Evolutionary conservation across 2,329 filamentous ascomycete genomes (phyloP), one percentile per base, ranked within the genome.

Genomic region (Claviceps sp.): DNA sequence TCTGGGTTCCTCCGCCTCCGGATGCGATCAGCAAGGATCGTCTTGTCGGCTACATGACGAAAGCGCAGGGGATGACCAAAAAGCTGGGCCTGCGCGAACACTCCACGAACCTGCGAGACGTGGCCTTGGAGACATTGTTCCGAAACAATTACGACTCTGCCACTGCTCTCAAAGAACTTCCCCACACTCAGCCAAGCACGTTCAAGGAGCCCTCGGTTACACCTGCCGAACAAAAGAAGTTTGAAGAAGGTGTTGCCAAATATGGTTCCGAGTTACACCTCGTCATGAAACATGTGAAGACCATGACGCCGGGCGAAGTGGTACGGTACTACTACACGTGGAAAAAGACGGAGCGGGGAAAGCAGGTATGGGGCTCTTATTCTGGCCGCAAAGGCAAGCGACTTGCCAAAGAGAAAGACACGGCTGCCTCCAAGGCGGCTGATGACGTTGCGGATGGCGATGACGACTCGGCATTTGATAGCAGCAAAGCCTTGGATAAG

Each of bases 321-420:
- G 88, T 95, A 26, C 86, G 93, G 3, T 94, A 86, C 64, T 98
- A 97, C 68, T 98, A 98, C 65, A 87, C 87, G 58, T 98, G 93
- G 93, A 98, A 98, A 71, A 97, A 97, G 69, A 88, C 88, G 0
- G 78, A 85, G 2, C 82, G 84, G 54, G 93, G 93, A 42, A 84
- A 80, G 63, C 82, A 93, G 60, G 82, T 98, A 22, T 96, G 93
- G 90, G 88, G 88, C 54, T 87, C 83, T 57, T 95, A 86, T 61
- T 82, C 87, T 49, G 88, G 87, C 11, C 81, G 91, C 46, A 95
- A 94, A 64, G 87, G 88, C 52, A 94, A 91, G 67, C 95, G 93
- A 68, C 88, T 94, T 62, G 82, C 82, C 43, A 86, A 84, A 63
- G 85, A 82, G 60, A 79, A 78, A 26, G 85, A 86, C 60, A 84